A percentile compares a stretch with the other conserved stretches of the same genome.
phyloP scores from a whole-genome alignment of 331 rosid species.

The Malus hybrid region DNA sequence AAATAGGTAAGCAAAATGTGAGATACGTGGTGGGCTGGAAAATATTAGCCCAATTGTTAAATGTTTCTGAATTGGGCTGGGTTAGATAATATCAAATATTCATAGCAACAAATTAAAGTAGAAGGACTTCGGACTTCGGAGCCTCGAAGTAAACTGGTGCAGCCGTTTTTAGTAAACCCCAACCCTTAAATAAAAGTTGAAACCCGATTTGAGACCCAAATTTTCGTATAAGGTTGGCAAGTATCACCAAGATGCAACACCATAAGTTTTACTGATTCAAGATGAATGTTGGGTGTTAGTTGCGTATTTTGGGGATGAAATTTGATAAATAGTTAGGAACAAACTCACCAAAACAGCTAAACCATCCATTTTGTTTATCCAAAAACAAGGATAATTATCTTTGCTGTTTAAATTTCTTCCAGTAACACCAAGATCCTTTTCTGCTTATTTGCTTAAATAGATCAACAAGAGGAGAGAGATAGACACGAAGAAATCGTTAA shows the following conservation, averaged over 20 bases:
- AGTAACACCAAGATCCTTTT: no score
- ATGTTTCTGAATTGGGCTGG: neutral
- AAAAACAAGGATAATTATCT: neutral
- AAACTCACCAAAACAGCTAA: constrained; percentile 22
- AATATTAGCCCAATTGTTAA: neutral
- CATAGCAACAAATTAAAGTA: neutral
- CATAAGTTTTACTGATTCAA: no score
- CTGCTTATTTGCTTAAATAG: no score
- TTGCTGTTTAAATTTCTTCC: no score
- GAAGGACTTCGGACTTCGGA: neutral
- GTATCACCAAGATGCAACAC: no score
- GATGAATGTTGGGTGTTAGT: no score
- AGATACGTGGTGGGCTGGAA: neutral
- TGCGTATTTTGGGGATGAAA: neutral
- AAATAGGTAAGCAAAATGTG: neutral
- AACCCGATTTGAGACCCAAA: neutral
- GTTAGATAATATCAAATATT: neutral
- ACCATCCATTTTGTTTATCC: constrained; percentile 14
- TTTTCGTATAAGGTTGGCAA: neutral
- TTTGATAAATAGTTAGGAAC: neutral
- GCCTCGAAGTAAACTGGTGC: neutral
- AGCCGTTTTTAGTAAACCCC: neutral
- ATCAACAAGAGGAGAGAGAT: neutral
- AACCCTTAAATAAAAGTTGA: neutral
- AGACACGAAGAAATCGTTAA: no score